Base-by-base conservation (phyloP, 768 basidiomycete species). In the Leucosporidium yakuticum region DNA sequence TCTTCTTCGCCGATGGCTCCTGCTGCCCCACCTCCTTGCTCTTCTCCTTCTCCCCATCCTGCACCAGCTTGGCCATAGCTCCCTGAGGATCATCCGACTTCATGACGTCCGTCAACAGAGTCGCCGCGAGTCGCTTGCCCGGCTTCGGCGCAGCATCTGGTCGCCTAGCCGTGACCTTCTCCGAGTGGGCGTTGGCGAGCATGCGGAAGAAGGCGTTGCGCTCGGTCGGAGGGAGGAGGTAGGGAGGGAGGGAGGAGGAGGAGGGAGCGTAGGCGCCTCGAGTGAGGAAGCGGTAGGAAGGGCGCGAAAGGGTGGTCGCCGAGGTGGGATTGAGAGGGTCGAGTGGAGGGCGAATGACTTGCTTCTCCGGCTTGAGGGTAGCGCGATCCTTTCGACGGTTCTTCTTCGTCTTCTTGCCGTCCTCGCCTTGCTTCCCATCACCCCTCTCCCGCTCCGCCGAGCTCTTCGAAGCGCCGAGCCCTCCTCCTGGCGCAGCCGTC, bases 231-330 rank as follows among this genome's bases (percentile, higher is more conserved):
- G 62, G 63, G 36, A 63, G 36, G 36, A 36, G 69, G 57, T 73
- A 62, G 1, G 48, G 53, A 11, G 57, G 70, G 36, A 50, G 27
- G 12, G 29, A 23, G 48, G 23, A 17, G 50, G 14, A 15, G 31
- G 17, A 0, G 59, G 62, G n/a, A 27, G 25, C 23, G 19, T 65
- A 23, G 62, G 15, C 20, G 29, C 39, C 4, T n/a, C 19, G 23
- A 31, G 32, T 25, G 20, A 64, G n/a, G 65, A 70, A 70, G 21
- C 49, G 48, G 60, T 70, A 71, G 4, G 47, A 59, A 25, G 14
- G 70, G 60, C 39, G 57, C 29, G 39, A 57, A 23, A 4, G 63
- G 53, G 56, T 68, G 59, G 23, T 55, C 34, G 61, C 49, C n/a
- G 69, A 62, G 44, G 61, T 53, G 14, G 68, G 65, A 9, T 64